phyloP scores from a whole-genome alignment of 164 flowering plant species.

The Vitis cinerea region DNA sequence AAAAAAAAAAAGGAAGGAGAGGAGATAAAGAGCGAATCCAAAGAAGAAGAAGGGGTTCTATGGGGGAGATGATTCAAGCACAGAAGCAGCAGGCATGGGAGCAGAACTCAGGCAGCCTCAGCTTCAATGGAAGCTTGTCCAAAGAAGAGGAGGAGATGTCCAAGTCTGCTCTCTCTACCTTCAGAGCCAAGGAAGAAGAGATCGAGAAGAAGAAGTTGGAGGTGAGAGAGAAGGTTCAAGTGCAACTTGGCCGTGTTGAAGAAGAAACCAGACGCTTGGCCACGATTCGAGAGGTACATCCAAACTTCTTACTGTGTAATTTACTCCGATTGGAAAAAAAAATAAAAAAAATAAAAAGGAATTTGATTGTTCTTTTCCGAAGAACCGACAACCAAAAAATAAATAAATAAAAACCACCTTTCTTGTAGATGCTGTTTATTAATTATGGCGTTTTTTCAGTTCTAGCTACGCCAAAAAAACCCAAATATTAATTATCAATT shows the following conservation, averaged over 20 bases:
- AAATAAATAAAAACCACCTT: no score
- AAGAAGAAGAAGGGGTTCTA: constrained; percentile 17
- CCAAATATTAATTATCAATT: no score
- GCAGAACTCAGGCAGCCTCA: constrained; percentile 38
- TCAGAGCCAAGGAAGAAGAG: constrained; percentile 58
- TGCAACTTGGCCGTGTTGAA: constrained; percentile 55
- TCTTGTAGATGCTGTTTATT: no score
- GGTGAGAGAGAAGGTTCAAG: constrained; percentile 49
- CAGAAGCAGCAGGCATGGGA: constrained; percentile 15
- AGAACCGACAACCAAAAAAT: no score
- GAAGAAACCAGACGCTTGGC: constrained; percentile 58
- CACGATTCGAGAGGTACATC: constrained; percentile 45
- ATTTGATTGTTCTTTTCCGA: no score
- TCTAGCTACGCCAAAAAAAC: no score
- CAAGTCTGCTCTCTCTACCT: constrained; percentile 45
- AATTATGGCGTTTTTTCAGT: no score
- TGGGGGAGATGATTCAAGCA: constrained; percentile 9
- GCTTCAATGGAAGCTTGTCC: constrained; percentile 46
- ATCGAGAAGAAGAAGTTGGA: constrained; percentile 56
- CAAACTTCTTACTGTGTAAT: no score
- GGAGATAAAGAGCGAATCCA: constrained; percentile 11
- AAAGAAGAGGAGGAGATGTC: constrained; percentile 54
- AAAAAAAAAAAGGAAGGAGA: constrained; percentile 3
- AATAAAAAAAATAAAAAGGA: no score
- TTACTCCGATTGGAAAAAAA: not conserved